phyloP scores from a whole-genome alignment of 169 alveolate species.

The Eimeria acervulina region DNA sequence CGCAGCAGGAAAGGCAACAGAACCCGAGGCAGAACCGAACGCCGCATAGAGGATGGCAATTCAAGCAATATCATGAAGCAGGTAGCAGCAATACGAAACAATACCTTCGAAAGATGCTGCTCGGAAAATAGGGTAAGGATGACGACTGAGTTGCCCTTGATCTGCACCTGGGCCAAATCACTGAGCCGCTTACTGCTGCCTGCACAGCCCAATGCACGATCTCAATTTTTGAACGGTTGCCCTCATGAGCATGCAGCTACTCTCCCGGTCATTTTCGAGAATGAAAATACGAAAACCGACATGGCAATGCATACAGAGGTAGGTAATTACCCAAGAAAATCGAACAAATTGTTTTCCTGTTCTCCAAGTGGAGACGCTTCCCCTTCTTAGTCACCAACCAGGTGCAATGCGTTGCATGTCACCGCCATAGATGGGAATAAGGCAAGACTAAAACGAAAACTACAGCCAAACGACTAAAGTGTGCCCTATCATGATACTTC shows the following conservation, averaged over 20 bases:
- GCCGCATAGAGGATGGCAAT: not conserved
- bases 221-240: not conserved
- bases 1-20: constrained; percentile 15
- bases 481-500: not conserved
- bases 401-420: not conserved
- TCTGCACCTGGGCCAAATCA: constrained; percentile 53
- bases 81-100: not conserved
- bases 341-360: not conserved
- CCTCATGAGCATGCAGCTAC: not conserved
- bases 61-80: not conserved
- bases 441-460: no score
- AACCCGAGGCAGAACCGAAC: not conserved
- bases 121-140: constrained; percentile 22
- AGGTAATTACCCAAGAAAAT: not conserved
- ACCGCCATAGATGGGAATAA: no score
- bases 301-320: not conserved
- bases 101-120: constrained; percentile 61
- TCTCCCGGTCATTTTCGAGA: not conserved
- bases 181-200: constrained; percentile 53
- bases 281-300: not conserved
- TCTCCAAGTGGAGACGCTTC: not conserved
- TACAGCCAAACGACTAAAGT: no score
- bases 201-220: not conserved
- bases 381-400: not conserved
- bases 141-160: constrained; percentile 37